These are phyloP conservation scores for Carex cristatella DNA, from an alignment of 176 grass and related monocot species.

Conservation along the genomic window DNA sequence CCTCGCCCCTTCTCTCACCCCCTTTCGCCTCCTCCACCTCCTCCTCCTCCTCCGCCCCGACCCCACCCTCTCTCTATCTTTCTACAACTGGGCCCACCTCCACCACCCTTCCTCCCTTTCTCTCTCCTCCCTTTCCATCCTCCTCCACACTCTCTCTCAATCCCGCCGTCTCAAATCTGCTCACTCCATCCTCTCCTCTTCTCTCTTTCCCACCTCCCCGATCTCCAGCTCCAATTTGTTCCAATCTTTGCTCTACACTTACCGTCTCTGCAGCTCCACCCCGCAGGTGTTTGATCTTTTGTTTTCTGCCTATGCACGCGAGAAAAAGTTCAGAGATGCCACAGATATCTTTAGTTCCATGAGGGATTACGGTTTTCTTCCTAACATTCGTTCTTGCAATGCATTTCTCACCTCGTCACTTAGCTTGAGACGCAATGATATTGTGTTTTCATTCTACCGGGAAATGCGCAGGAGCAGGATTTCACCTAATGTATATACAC, in stretches of 20 bases:
- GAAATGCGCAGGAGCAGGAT: slow-evolving; percentile 65
- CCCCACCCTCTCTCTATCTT: slow-evolving; percentile 5
- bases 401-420: slow-evolving; percentile 55
- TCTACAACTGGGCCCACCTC: slow-evolving; percentile 1
- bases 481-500: slow-evolving; percentile 67
- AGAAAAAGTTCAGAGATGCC: slow-evolving; percentile 56
- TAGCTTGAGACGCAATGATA: slow-evolving; percentile 42
- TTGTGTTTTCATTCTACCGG: slow-evolving; percentile 59
- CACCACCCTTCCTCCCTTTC: slow-evolving; percentile 14
- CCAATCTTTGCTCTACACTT: slow-evolving; percentile 27
- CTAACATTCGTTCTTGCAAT: slow-evolving; percentile 64
- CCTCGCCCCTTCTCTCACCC: slow-evolving; percentile 9
- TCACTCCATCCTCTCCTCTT: slow-evolving; percentile 37
- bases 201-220: slow-evolving; percentile 32
- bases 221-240: slow-evolving; percentile 29
- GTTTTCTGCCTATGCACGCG: slow-evolving; percentile 56
- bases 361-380: slow-evolving; percentile 56
- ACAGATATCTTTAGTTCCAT: slow-evolving; percentile 53
- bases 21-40: slow-evolving; percentile 23
- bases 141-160: slow-evolving; percentile 20
- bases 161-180: slow-evolving; percentile 30
- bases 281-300: slow-evolving; percentile 48
- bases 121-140: background rate
- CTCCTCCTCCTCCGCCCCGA: slow-evolving; percentile 17
- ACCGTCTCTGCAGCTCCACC: slow-evolving; percentile 14